Percentiles rank a stretch among this genome's conserved stretches.
Evolutionary conservation across 2,329 filamentous ascomycete species (phyloP).

Genomic region (Apiospora arundinis): DNA sequence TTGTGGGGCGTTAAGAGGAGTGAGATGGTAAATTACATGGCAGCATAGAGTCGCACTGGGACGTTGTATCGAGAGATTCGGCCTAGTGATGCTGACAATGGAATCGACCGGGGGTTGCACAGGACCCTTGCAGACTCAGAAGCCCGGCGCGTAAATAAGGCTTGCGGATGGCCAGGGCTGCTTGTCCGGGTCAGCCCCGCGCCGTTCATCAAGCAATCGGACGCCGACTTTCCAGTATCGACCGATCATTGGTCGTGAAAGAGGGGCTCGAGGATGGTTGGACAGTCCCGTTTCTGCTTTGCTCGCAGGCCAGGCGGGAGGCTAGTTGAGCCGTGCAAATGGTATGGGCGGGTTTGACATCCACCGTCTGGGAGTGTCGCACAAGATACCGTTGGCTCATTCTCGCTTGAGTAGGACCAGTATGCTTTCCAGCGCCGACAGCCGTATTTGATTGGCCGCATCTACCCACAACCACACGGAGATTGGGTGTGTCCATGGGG

Average conservation of each 20-base stretch:
- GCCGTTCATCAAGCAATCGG: slow-evolving; percentile 54
- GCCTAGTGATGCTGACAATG: slow-evolving; percentile 21
- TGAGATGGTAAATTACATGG: slow-evolving; percentile 17
- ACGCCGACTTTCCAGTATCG: slow-evolving; percentile 44
- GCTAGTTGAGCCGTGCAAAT: slow-evolving; percentile 4
- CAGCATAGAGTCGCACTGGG: slow-evolving; percentile 3
- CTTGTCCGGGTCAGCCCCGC: slow-evolving; percentile 43
- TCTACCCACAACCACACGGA: background rate
- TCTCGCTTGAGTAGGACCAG: slow-evolving; percentile 7
- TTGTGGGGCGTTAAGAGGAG: slow-evolving; percentile 9
- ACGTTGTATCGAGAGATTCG: slow-evolving; percentile 24
- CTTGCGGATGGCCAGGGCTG: slow-evolving; percentile 48
- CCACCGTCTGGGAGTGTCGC: background rate
- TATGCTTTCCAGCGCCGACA: background rate
- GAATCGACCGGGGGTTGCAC: slow-evolving; percentile 4
- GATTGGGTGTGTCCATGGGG: background rate
- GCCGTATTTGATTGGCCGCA: background rate
- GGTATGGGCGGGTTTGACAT: background rate
- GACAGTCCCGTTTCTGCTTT: slow-evolving; percentile 12
- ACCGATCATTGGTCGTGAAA: slow-evolving; percentile 48
- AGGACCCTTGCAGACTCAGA: slow-evolving; percentile 47
- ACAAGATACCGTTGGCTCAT: background rate
- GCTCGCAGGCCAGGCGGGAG: background rate
- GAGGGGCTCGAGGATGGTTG: slow-evolving; percentile 27
- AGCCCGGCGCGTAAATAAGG: slow-evolving; percentile 59